Base-by-base conservation (phyloP, 2,329 filamentous ascomycete species). In the Ophiostoma ulmi region DNA sequence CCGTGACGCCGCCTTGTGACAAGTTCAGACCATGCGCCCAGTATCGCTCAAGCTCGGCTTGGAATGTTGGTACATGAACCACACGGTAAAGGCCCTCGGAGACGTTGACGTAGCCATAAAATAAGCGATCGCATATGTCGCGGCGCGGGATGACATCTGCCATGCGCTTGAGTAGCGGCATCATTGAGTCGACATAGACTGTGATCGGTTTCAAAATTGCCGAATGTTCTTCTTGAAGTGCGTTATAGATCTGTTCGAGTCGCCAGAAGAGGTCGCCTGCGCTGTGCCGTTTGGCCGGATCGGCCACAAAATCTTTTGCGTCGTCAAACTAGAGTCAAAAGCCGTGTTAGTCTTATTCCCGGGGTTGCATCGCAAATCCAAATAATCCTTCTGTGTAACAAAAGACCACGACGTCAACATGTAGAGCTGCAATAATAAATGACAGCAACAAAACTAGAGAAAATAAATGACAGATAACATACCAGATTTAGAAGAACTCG, bases 101-200 rank as follows among this genome's bases (percentile, higher is more conserved):
- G 1, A 82, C 81, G 52, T 80, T 80, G 69, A 86, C 79, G 73
- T 87, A 87, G 1, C 81, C 78, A 8, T 80, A 77, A 3, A 87
- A 74, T 3, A 87, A 79, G 17, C 81, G 80, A 74, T 86, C 84
- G 76, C 85, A 87, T 10, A 85, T 81, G 0, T 78, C 71, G 75
- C 81, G 73, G 41, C 80, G 82, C 0, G 85, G 85, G 22, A 87
- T 75, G 17, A 87, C 85, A 71, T 87, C 85, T 39, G 80, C 81
- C 85, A 87, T 87, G 66, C 85, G 83, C 76, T 86, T 86, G 71
- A 83, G 82, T 2, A 87, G 80, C 0, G 85, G 85, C 75, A 85
- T 84, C 79, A 86, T 84, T n/a, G 85, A 87, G 74, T 87, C 84
- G 38, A 86, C 85, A 74, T 83, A 87, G 41, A 87, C 85, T 3